These are phyloP conservation scores for Aspergillus affinis DNA, from an alignment of 495 filamentous ascomycete species.

Conservation along the genomic window DNA sequence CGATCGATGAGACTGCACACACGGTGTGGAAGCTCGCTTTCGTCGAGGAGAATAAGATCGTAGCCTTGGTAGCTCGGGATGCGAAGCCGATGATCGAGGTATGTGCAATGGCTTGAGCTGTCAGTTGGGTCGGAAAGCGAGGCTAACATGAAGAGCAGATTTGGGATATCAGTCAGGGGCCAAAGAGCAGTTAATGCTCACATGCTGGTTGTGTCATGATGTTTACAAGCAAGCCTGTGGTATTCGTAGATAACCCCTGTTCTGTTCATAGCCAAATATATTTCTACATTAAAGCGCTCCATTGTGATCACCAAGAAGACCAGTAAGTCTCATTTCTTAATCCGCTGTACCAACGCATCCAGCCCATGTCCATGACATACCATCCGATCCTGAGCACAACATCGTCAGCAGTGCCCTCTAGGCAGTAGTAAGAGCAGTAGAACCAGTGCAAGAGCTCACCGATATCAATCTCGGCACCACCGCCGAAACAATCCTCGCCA, in stretches of 20 bases:
- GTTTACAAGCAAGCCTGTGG: neutral
- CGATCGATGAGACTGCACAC: neutral
- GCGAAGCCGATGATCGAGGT: neutral
- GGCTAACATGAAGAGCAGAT: neutral
- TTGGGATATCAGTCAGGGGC: neutral
- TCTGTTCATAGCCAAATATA: neutral
- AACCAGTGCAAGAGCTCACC: neutral
- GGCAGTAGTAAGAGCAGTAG: neutral
- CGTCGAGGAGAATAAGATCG: neutral
- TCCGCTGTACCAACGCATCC: constrained; percentile 3
- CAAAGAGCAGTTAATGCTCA: neutral
- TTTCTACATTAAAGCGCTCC: neutral
- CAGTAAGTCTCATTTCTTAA: neutral
- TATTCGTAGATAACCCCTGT: neutral
- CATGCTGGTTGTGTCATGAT: neutral
- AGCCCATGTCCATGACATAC: constrained; percentile 5
- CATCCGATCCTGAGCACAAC: constrained; percentile 5
- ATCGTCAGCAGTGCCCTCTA: neutral
- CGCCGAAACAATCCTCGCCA: constrained; percentile 1
- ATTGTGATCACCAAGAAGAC: neutral
- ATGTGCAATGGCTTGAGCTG: neutral
- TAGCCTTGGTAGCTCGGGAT: neutral
- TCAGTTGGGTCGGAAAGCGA: neutral
- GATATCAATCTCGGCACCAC: neutral
- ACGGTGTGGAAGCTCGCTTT: neutral